Evolutionary conservation across 108 stramenopile species (phyloP), one percentile per base, ranked within the genome.

Genomic region (Fragilaria crotonensis): DNA sequence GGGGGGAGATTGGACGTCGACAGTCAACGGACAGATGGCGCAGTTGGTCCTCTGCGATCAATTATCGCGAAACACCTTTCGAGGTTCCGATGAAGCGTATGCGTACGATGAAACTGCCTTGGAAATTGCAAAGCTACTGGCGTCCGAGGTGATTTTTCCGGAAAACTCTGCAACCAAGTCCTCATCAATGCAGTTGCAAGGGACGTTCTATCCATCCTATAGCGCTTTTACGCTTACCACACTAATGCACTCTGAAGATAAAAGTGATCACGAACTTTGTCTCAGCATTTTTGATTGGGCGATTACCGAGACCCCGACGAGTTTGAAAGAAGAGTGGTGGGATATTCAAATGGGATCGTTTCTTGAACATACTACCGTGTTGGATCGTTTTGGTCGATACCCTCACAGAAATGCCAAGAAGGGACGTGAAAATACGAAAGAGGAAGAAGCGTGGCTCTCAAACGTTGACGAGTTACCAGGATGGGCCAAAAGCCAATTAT

Each of bases 341-440:
- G 32, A 60, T 5, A 22, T 22, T 57, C 33, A 59, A 53, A 30
- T 33, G 21, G 25, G 36, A 2, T 75, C 68, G 48, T 45, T 58
- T 20, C 41, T 58, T 41, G 63, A 81, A 1, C 87, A 89, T 60
- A 67, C 45, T 45, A 54, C 36, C 2, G 77, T 89, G 9, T 59
- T 89, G 45, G 75, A 81, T 18, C 64, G 71, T 28, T 88, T 89
- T 67, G 83, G 83, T 0, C 67, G 83, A 14, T 89, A 83, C 60
- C 87, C 87, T 4, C 81, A 89, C 54, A 59, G 87, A 18, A 89
- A 89, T 60, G 25, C 27, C 5, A 56, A 71, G 49, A 25, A 64
- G 52, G 76, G 74, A 51, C 47, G 87, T 18, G 46, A 60, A 9
- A 63, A 33, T 32, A 89, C 83, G 11, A 46, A 50, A 18, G 83